Evolutionary conservation across 352 stramenopile species (phyloP).

Genomic region (Phytophthora rubi): DNA sequence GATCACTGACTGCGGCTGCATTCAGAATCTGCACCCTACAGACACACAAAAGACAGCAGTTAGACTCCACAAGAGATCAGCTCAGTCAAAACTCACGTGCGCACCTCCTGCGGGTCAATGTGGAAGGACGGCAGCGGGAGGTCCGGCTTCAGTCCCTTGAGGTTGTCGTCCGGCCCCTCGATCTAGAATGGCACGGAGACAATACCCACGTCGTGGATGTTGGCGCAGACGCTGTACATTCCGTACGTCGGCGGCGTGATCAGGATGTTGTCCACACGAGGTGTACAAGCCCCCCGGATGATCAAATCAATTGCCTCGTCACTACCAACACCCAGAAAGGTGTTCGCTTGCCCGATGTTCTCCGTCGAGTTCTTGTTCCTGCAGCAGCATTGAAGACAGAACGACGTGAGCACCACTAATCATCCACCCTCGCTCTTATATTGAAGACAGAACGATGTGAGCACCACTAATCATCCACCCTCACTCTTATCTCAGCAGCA

Average conservation of each 20-base stretch:
- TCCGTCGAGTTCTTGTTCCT: constrained; percentile 61
- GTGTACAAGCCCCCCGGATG: constrained; percentile 96
- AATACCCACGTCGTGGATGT: constrained; percentile 98
- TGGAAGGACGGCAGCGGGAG: constrained; percentile 77
- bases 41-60: neutral
- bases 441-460: too few relatives aligned
- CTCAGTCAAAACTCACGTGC: neutral
- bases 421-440: neutral
- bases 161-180: constrained; percentile 62
- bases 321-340: constrained; percentile 98
- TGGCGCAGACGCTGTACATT: constrained; percentile 99
- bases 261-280: constrained; percentile 93
- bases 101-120: constrained; percentile 76
- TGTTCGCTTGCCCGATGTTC: constrained; percentile 89
- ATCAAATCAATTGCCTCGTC: constrained; percentile 99
- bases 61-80: neutral
- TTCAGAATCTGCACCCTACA: constrained; percentile 77
- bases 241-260: constrained; percentile 98
- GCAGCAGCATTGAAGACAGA: neutral
- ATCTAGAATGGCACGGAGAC: constrained; percentile 91
- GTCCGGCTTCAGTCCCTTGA: constrained; percentile 64
- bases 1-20: constrained; percentile 88
- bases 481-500: constrained; percentile 19
- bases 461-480: neutral
- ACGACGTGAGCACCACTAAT: neutral